Conservation (phyloP, 2,329 filamentous ascomycete genomes). For the Kalmusia sp. region DNA sequence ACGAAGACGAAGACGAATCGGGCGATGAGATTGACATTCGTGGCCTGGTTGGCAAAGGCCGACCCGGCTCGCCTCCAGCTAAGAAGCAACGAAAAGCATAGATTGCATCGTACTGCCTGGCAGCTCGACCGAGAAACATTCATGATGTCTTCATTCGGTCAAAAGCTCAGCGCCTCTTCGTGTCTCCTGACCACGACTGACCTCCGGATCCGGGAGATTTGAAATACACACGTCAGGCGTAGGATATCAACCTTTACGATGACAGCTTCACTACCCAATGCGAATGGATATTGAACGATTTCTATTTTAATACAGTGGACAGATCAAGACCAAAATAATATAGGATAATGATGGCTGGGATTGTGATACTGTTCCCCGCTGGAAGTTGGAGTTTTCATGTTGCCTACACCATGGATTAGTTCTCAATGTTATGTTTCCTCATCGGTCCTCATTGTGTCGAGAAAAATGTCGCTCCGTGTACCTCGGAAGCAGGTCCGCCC, state of each 20-base stretch:
- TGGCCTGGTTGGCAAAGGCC: conserved; percentile 55
- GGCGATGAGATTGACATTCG: conserved; percentile 59
- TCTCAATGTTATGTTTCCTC: no score
- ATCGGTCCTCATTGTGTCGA: no score
- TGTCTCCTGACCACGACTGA: background rate
- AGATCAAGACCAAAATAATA: no score
- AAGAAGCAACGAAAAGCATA: conserved; percentile 53
- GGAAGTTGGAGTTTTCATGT: no score
- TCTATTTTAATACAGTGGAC: no score
- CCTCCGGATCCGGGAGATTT: background rate
- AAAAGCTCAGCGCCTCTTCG: no score
- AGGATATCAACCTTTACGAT: background rate
- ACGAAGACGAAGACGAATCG: conserved; percentile 54
- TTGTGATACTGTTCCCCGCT: no score
- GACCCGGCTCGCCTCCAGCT: conserved; percentile 38
- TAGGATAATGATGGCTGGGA: no score
- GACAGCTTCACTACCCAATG: background rate
- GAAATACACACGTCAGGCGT: background rate
- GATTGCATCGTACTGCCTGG: background rate
- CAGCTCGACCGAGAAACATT: background rate
- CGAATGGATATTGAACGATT: background rate
- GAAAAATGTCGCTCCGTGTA: background rate
- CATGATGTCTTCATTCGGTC: background rate
- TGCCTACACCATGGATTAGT: no score
- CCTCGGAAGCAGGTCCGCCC: background rate